A percentile compares a stretch with the other conserved stretches of the same genome.
phyloP scores from a whole-genome alignment of 31 red algal species.

The Odonthalia washingtoniensis region DNA sequence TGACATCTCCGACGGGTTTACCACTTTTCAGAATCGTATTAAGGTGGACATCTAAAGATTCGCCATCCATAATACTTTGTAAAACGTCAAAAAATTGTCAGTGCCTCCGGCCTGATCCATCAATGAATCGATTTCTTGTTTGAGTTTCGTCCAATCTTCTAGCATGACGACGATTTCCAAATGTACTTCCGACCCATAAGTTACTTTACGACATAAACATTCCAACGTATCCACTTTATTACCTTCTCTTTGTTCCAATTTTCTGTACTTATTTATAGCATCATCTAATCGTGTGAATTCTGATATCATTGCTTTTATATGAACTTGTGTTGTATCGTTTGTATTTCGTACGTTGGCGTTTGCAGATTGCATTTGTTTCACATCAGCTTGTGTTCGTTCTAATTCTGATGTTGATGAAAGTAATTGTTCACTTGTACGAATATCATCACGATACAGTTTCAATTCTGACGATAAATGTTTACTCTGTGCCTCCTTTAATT shows the following conservation, averaged over 20 bases:
- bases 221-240: conserved; percentile 58
- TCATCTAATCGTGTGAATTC: conserved; percentile 50
- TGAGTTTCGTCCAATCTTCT: conserved; percentile 64
- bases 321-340: conserved; percentile 54
- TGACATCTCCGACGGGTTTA: conserved; percentile 55
- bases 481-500: conserved; percentile 10
- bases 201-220: conserved; percentile 64
- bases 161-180: conserved; percentile 62
- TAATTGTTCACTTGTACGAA: conserved; percentile 28
- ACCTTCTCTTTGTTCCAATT: conserved; percentile 60
- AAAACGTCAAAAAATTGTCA: conserved; percentile 53
- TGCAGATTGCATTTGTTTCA: conserved; percentile 45
- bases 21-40: conserved; percentile 37
- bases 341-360: conserved; percentile 53
- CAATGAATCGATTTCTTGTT: conserved; percentile 59
- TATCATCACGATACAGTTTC: conserved; percentile 17
- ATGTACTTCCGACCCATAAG: conserved; percentile 49
- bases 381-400: conserved; percentile 51
- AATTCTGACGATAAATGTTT: conserved; percentile 35
- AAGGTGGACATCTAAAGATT: conserved; percentile 46
- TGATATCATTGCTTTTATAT: conserved; percentile 60
- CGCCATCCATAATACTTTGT: conserved; percentile 62
- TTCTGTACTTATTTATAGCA: conserved; percentile 21
- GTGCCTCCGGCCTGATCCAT: conserved; percentile 62
- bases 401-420: conserved; percentile 48